These are phyloP conservation scores for Trichothecium sympodiale DNA, from an alignment of 2,329 filamentous ascomycete genomes.

Conservation along the genomic window DNA sequence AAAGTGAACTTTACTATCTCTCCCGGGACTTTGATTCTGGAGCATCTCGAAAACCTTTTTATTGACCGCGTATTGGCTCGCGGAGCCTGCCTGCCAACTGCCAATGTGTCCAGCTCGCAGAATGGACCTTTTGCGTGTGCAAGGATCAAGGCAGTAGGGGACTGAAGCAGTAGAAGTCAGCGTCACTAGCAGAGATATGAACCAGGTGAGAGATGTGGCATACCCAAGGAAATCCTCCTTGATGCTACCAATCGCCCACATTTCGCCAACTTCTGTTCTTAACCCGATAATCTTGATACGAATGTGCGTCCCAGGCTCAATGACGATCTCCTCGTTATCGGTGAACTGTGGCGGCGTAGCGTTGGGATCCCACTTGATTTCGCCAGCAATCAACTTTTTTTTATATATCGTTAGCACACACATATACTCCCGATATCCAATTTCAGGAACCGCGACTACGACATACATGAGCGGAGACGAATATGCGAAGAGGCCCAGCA, in stretches of 20 bases:
- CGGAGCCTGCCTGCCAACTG: slow-evolving; percentile 5
- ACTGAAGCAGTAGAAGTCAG: slow-evolving; percentile 4
- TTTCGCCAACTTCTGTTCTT: slow-evolving; percentile 83
- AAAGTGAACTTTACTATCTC: background rate
- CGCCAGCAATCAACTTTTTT: slow-evolving; percentile 70
- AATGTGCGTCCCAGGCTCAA: slow-evolving; percentile 88
- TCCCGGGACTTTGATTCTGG: background rate
- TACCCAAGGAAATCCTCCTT: slow-evolving; percentile 72
- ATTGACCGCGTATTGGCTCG: slow-evolving; percentile 6
- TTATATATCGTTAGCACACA: background rate
- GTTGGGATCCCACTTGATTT: slow-evolving; percentile 91
- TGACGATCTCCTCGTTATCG: slow-evolving; percentile 85
- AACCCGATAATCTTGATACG: slow-evolving; percentile 91
- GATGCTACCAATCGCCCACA: slow-evolving; percentile 96
- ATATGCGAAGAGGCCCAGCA: slow-evolving; percentile 66
- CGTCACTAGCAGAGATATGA: background rate
- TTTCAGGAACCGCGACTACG: background rate
- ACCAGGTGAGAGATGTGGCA: slow-evolving; percentile 3
- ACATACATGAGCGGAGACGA: slow-evolving; percentile 73
- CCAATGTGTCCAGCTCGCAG: slow-evolving; percentile 16
- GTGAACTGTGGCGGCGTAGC: slow-evolving; percentile 95
- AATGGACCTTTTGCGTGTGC: background rate
- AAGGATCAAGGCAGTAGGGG: background rate
- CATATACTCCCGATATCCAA: background rate
- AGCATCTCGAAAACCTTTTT: slow-evolving; percentile 5